Evolutionary conservation across 2,329 filamentous ascomycete species (phyloP).

Genomic region (Claviceps pazoutovae): DNA sequence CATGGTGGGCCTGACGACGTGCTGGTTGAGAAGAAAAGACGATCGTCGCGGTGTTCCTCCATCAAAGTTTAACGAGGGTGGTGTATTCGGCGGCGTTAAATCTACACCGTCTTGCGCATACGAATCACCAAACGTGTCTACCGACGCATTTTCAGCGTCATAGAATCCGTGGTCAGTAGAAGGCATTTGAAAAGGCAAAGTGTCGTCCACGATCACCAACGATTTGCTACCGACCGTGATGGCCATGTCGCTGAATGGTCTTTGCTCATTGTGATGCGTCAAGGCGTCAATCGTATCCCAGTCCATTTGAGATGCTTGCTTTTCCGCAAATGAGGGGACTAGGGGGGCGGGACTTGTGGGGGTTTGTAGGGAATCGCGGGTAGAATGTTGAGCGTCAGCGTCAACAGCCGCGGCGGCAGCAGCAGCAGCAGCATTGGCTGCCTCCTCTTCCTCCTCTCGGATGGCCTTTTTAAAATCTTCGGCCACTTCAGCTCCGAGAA

Average conservation of each 20-base stretch:
- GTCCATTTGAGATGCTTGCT: conserved; percentile 30
- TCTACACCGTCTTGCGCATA: conserved; percentile 35
- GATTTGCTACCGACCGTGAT: conserved; percentile 77
- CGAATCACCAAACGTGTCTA: conserved; percentile 39
- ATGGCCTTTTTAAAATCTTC: conserved; percentile 70
- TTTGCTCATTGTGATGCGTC: conserved; percentile 17
- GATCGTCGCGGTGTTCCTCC: conserved; percentile 38
- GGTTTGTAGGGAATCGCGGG: conserved; percentile 8
- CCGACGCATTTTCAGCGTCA: conserved; percentile 28
- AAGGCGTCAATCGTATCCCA: conserved; percentile 23
- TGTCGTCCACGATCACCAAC: conserved; percentile 73
- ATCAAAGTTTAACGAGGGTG: conserved; percentile 29
- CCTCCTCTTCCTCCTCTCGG: conserved; percentile 44
- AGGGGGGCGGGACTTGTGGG: conserved; percentile 14
- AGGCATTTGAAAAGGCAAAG: conserved; percentile 34
- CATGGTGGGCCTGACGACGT: conserved; percentile 23
- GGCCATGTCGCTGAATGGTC: conserved; percentile 37
- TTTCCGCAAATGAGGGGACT: conserved; percentile 22
- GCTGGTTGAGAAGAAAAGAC: conserved; percentile 39
- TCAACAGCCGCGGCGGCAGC: conserved; percentile 19
- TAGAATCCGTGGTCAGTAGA: conserved; percentile 33
- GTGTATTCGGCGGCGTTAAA: conserved; percentile 48
- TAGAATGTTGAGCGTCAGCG: conserved; percentile 14
- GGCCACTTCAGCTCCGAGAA: conserved; percentile 63
- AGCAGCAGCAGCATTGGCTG: not conserved